Evolutionary conservation across 495 filamentous ascomycete species (phyloP).

Genomic region (Penicillium cinerascens): DNA sequence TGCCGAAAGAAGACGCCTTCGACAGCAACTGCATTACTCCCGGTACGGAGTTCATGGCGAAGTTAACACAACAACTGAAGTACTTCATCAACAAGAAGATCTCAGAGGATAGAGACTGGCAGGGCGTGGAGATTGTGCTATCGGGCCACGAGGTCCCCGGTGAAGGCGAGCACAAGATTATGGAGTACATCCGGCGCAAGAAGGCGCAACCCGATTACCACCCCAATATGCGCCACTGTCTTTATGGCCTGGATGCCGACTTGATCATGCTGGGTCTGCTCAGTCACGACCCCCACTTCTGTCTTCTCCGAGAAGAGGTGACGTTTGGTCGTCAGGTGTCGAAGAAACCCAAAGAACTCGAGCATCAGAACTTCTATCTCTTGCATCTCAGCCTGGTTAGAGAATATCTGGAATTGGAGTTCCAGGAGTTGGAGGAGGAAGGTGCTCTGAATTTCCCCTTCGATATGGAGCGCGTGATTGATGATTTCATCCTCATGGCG

Average conservation of each 20-base stretch:
- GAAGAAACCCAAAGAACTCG: slow-evolving; percentile 88
- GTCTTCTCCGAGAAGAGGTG: slow-evolving; percentile 93
- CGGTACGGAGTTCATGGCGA: slow-evolving; percentile 97
- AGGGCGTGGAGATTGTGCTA: slow-evolving; percentile 89
- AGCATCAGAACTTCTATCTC: slow-evolving; percentile 98
- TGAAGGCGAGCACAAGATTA: slow-evolving; percentile 99
- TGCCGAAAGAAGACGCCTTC: slow-evolving; percentile 94
- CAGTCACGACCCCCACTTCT: slow-evolving; percentile 98
- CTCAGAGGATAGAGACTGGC: slow-evolving; percentile 95
- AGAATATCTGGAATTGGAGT: slow-evolving; percentile 95
- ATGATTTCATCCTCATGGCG: slow-evolving; percentile 98
- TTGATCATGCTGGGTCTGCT: slow-evolving; percentile 97
- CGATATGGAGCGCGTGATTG: slow-evolving; percentile 94
- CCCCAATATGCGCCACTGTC: slow-evolving; percentile 92
- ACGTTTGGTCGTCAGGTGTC: slow-evolving; percentile 86
- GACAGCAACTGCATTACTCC: slow-evolving; percentile 99
- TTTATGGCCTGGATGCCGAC: slow-evolving; percentile 97
- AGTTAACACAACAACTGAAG: slow-evolving; percentile 86
- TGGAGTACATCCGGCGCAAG: slow-evolving; percentile 97
- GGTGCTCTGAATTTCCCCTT: slow-evolving; percentile 73
- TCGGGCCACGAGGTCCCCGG: slow-evolving; percentile 99
- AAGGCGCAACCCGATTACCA: slow-evolving; percentile 93
- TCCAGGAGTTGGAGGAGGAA: slow-evolving; percentile 84
- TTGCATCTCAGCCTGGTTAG: slow-evolving; percentile 96
- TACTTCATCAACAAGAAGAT: slow-evolving; percentile 99